A percentile compares a stretch with the other conserved stretches of the same genome.
phyloP scores from a whole-genome alignment of 768 basidiomycete genomes.

The Pluteus cervinus region DNA sequence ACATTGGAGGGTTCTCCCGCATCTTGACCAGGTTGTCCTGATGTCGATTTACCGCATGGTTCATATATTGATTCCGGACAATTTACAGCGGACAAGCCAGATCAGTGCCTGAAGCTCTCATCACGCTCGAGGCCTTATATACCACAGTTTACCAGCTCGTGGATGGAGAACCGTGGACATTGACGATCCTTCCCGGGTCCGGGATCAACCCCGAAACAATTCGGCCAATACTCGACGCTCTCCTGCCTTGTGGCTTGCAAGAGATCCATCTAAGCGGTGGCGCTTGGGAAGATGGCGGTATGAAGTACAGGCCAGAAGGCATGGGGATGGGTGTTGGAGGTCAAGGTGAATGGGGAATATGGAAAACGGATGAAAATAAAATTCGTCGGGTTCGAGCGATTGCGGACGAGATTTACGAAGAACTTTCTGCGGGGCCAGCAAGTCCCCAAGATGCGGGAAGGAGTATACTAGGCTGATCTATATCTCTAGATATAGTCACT shows the following conservation, averaged over 20 bases:
- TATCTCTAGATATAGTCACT: no score
- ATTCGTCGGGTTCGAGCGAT: slow-evolving; percentile 47
- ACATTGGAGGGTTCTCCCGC: slow-evolving; percentile 62
- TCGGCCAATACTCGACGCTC: slow-evolving; percentile 36
- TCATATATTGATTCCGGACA: slow-evolving; percentile 3
- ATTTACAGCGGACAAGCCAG: slow-evolving; percentile 44
- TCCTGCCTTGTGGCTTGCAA: slow-evolving; percentile 50
- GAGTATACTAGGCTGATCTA: no score
- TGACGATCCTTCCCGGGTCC: slow-evolving; percentile 66
- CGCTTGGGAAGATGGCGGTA: slow-evolving; percentile 49
- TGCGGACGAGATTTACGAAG: slow-evolving; percentile 30
- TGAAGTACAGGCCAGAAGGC: slow-evolving; percentile 42
- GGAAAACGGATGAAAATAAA: slow-evolving; percentile 51
- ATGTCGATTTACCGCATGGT: slow-evolving; percentile 5
- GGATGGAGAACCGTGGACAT: slow-evolving; percentile 30
- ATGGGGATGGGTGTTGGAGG: slow-evolving; percentile 66
- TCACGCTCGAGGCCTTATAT: slow-evolving; percentile 34
- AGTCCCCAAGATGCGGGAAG: no score
- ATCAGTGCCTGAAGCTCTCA: slow-evolving; percentile 35
- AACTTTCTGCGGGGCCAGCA: no score
- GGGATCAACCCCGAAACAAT: slow-evolving; percentile 62
- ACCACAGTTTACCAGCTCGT: slow-evolving; percentile 26
- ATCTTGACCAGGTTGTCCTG: slow-evolving; percentile 84
- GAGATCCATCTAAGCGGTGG: slow-evolving; percentile 79
- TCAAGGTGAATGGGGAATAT: slow-evolving; percentile 59